Conservation (phyloP, 352 stramenopile genomes). For the Blastocystis sp. region DNA sequence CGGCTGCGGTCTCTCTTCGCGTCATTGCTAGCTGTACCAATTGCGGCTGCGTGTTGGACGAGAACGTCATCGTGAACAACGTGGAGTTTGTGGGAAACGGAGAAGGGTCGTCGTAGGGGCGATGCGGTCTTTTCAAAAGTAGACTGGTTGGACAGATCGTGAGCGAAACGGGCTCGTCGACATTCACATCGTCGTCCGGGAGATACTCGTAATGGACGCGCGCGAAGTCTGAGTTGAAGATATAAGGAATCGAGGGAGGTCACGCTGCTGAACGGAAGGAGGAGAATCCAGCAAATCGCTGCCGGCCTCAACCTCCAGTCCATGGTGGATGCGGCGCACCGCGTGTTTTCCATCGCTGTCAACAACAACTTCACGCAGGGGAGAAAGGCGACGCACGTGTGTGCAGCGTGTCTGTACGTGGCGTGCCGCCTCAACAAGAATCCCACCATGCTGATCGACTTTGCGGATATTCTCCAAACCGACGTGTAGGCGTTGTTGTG, state of each 20-base stretch:
- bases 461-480: conserved; percentile 96
- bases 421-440: conserved; percentile 95
- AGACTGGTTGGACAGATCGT: conserved; percentile 92
- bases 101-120: conserved; percentile 79
- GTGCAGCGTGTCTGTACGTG: conserved; percentile 97
- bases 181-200: conserved; percentile 80
- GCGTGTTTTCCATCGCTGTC: conserved; percentile 92
- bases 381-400: conserved; percentile 90
- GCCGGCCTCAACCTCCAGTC: conserved; percentile 86
- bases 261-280: conserved; percentile 91
- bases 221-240: conserved; percentile 3
- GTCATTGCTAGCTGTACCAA: conserved; percentile 79
- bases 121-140: conserved; percentile 28
- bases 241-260: conserved; percentile 88
- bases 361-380: conserved; percentile 93
- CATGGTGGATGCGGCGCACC: conserved; percentile 93
- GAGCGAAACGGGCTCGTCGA: conserved; percentile 86
- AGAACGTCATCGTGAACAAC: conserved; percentile 94
- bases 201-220: not conserved
- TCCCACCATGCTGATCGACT: conserved; percentile 98
- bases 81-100: conserved; percentile 94
- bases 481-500: conserved; percentile 84
- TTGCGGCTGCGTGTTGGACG: conserved; percentile 91
- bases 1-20: not conserved
- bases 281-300: conserved; percentile 90